Evolutionary conservation across 441 rosid genomes (phyloP).

Genomic region (Euphorbia corollata): DNA sequence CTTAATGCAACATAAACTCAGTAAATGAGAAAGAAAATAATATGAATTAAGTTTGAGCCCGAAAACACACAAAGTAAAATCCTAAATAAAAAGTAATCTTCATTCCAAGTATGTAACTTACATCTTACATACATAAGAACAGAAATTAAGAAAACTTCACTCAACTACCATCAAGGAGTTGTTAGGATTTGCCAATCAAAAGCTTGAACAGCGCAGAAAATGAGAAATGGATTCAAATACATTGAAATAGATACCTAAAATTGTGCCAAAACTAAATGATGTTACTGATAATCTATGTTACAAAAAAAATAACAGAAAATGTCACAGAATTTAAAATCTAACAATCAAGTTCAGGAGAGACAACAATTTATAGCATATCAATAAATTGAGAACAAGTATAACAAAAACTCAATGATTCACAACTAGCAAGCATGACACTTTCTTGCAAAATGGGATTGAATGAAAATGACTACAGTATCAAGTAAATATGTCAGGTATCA

Average conservation of each 20-base stretch:
- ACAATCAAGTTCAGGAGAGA: background rate
- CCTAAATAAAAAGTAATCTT: background rate
- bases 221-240: background rate
- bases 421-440: background rate
- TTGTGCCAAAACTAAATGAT: background rate
- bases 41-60: slow-evolving; percentile 3
- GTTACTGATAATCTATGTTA: background rate
- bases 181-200: background rate
- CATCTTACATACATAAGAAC: background rate
- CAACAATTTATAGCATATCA: background rate
- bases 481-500: no score
- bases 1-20: background rate
- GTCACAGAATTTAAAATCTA: background rate
- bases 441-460: background rate
- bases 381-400: slow-evolving; percentile 1
- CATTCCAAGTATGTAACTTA: background rate
- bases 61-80: background rate
- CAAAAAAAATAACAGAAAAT: background rate
- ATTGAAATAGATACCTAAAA: background rate
- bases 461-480: background rate
- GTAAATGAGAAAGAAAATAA: background rate
- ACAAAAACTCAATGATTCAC: background rate
- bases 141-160: background rate
- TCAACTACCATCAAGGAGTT: background rate
- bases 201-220: background rate